phyloP scores from a whole-genome alignment of 805 yeast species.

The Scheffersomyces spartinae region DNA sequence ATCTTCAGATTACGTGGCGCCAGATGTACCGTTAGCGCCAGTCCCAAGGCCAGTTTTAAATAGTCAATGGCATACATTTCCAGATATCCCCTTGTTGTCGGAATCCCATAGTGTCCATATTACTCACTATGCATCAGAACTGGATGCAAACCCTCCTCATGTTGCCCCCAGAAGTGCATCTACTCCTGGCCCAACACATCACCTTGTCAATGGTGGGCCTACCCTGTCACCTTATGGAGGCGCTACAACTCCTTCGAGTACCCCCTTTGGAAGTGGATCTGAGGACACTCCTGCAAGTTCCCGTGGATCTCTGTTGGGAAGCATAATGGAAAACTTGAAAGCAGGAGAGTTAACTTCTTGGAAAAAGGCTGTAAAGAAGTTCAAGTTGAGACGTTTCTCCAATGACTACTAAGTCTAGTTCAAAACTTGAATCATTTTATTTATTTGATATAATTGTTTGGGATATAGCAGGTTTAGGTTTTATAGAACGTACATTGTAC shows the following conservation, averaged over 20 bases:
- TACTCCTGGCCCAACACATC: not conserved
- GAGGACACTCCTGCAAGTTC: constrained; percentile 7
- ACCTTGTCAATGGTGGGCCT: not conserved
- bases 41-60: not conserved
- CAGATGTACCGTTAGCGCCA: constrained; percentile 5
- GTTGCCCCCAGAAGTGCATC: not conserved
- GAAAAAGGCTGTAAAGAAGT: constrained; percentile 17
- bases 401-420: too few relatives aligned
- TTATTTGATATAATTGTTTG: too few relatives aligned
- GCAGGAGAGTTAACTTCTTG: constrained; percentile 14
- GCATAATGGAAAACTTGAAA: constrained; percentile 17
- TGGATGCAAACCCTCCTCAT: not conserved
- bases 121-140: not conserved
- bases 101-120: not conserved
- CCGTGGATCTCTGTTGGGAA: constrained; percentile 22
- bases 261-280: too few relatives aligned
- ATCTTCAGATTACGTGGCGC: constrained; percentile 11
- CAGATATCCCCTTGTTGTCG: constrained; percentile 1
- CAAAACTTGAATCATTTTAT: too few relatives aligned
- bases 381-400: constrained; percentile 17
- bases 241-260: constrained; percentile 4
- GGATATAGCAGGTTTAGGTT: too few relatives aligned
- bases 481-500: too few relatives aligned
- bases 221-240: constrained; percentile 3
- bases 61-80: not conserved